phyloP scores from a whole-genome alignment of 2,329 filamentous ascomycete species.

The Xylaria sp. region DNA sequence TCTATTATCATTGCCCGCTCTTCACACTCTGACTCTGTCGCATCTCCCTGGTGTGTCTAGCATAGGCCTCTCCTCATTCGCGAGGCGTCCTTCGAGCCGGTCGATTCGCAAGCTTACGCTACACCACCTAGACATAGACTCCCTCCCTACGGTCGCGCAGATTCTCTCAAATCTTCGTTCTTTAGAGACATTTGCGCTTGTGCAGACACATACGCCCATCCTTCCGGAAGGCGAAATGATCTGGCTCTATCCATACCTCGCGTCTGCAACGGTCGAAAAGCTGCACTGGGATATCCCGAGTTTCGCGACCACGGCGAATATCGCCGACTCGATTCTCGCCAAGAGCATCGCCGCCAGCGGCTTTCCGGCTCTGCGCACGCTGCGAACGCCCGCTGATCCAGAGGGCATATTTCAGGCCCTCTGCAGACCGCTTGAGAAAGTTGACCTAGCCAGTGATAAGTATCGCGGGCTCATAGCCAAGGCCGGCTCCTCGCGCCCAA shows the following conservation, averaged over 20 bases:
- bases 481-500: conserved; percentile 41
- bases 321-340: conserved; percentile 71
- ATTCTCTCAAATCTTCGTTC: conserved; percentile 65
- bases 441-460: conserved; percentile 63
- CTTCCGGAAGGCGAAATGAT: conserved; percentile 67
- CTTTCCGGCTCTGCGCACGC: conserved; percentile 69
- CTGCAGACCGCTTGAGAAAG: conserved; percentile 70
- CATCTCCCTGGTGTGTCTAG: conserved; percentile 67
- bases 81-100: conserved; percentile 60
- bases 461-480: conserved; percentile 52
- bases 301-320: conserved; percentile 56
- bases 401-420: conserved; percentile 75
- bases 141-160: conserved; percentile 67
- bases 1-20: conserved; percentile 64
- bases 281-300: conserved; percentile 75
- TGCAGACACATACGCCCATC: conserved; percentile 65
- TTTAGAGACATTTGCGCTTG: conserved; percentile 63
- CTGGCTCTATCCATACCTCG: conserved; percentile 73
- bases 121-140: conserved; percentile 66
- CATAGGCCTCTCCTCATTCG: conserved; percentile 66
- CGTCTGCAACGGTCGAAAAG: conserved; percentile 62
- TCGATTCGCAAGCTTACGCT: conserved; percentile 63
- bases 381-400: conserved; percentile 76
- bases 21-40: conserved; percentile 66
- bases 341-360: conserved; percentile 66